These are phyloP conservation scores for Quercus robur DNA, from an alignment of 306 rosid species.

Conservation along the genomic window DNA sequence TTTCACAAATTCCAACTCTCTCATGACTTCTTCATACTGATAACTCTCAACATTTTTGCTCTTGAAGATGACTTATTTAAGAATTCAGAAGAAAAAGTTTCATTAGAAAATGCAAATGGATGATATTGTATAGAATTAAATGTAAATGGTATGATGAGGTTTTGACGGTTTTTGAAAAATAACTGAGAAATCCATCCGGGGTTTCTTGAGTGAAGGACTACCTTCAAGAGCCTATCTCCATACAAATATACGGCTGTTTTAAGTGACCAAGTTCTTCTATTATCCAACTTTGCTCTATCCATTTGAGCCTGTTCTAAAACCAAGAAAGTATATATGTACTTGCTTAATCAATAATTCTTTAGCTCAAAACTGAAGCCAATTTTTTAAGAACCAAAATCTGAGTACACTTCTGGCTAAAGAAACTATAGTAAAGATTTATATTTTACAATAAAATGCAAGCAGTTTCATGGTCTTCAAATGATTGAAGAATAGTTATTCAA, in stretches of 20 bases:
- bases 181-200: slow-evolving; percentile 49
- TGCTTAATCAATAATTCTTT: background rate
- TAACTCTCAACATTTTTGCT: slow-evolving; percentile 38
- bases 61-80: slow-evolving; percentile 44
- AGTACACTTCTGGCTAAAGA: background rate
- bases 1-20: slow-evolving; percentile 63
- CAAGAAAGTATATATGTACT: background rate
- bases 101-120: background rate
- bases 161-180: slow-evolving; percentile 8
- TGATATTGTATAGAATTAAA: background rate
- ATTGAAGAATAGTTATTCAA: background rate
- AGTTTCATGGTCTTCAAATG: background rate
- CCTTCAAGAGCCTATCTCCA: slow-evolving; percentile 45
- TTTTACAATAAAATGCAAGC: background rate
- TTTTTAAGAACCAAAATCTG: background rate
- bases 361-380: background rate
- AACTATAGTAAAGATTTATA: background rate
- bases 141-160: slow-evolving; percentile 3
- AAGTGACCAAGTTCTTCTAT: slow-evolving; percentile 50
- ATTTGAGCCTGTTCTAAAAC: slow-evolving; percentile 31
- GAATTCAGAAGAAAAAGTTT: background rate
- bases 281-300: slow-evolving; percentile 48
- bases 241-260: slow-evolving; percentile 42
- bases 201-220: slow-evolving; percentile 35
- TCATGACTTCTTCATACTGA: slow-evolving; percentile 48